Base-by-base conservation (phyloP, 345 rosid genomes). In the Isatis tinctoria region DNA sequence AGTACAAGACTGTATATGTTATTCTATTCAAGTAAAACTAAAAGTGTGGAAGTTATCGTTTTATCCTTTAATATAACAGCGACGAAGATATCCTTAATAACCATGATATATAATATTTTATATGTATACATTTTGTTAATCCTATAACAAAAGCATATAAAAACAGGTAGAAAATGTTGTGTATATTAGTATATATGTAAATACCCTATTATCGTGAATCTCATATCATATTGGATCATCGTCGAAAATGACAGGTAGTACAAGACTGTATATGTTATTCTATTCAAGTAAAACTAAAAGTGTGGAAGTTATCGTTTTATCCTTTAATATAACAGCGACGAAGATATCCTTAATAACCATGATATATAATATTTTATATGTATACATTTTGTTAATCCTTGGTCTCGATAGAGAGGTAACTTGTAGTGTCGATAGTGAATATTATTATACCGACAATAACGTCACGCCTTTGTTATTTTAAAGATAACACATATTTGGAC, bases 361-460 rank as follows among this genome's bases (percentile, higher is more conserved):
- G 64, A 69, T 26, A 24, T 51, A 69, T 35, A 24, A 26, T 45
- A 70, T 63, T 28, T 33, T 33, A 26, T 43, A 27, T 69, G 59
- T 53, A 43, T 22, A 62, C 54, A 16, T 36, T 67, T 61, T 54
- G 28, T 51, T 67, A 64, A 72, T 65, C 75, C 61, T 76, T 64
- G 72, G 75, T 70, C 66, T 76, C 60, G 28, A n/a, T 65, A 58
- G 44, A 77, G 67, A 70, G 80, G 76, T 77, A 77, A 77, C 76
- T 77, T 77, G 76, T 77, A 65, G 72, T 71, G 32, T 63, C 53
- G 59, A 35, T 62, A 74, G 76, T 65, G 73, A 77, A 48, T 77
- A 77, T 77, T 47, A 77, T 65, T 71, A 71, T 27, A 65, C 80
- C 80, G 80, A 77, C 80, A 77, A 77, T 71, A 65, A 71, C 80